Evolutionary conservation across 148 eudicot species (phyloP).

Genomic region (Vaccinium myrtillus): DNA sequence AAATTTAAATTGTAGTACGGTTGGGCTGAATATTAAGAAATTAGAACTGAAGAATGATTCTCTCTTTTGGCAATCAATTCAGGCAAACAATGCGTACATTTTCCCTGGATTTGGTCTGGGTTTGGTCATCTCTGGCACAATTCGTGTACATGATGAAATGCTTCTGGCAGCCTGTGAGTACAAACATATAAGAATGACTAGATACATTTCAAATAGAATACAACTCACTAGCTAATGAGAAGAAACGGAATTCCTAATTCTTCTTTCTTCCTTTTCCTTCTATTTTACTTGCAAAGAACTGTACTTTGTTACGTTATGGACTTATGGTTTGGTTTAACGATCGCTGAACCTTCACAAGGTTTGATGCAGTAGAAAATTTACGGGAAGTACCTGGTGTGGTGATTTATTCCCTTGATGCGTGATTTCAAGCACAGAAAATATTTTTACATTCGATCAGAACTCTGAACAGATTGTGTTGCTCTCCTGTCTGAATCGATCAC

Average conservation of each 20-base stretch:
- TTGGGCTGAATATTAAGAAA: background rate
- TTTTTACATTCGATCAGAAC: background rate
- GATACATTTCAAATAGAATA: background rate
- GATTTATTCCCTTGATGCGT: background rate
- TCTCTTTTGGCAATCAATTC: conserved; percentile 14
- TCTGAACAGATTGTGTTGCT: background rate
- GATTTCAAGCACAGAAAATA: background rate
- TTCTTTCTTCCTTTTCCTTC: background rate
- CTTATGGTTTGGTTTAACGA: background rate
- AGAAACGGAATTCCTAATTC: background rate
- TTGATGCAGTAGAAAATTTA: background rate
- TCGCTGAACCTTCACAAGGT: background rate
- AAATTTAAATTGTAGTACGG: too few relatives aligned
- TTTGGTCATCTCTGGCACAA: conserved; percentile 82
- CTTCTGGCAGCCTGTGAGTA: conserved; percentile 85
- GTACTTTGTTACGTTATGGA: background rate
- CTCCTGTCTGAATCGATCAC: background rate
- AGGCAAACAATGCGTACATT: conserved; percentile 91
- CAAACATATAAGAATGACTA: background rate
- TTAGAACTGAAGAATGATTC: background rate
- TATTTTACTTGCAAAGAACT: background rate
- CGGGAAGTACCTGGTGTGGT: background rate
- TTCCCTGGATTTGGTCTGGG: conserved; percentile 94
- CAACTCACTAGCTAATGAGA: background rate
- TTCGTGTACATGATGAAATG: conserved; percentile 84